A percentile compares a stretch with the other conserved stretches of the same genome.
phyloP scores from a whole-genome alignment of 371 early-diverging fungal genomes.

The Choanephora cucurbitarum region DNA sequence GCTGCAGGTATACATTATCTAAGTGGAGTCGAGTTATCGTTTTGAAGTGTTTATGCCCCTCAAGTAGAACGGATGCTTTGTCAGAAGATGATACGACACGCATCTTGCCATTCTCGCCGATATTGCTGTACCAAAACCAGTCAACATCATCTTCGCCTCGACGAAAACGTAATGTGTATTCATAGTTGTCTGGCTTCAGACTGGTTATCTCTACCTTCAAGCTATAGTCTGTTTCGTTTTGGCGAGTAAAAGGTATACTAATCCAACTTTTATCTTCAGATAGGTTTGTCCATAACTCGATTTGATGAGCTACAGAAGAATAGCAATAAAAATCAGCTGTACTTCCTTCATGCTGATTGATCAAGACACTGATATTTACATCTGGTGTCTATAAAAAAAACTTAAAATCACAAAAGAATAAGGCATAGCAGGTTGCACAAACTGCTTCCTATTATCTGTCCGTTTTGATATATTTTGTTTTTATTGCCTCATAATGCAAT shows the following conservation, averaged over 20 bases:
- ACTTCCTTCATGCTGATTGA: too few relatives aligned
- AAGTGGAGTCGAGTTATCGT: neutral
- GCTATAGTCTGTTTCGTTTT: neutral
- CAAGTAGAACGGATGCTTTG: neutral
- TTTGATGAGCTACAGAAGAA: too few relatives aligned
- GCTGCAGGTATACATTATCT: conserved; percentile 3
- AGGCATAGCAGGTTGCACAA: too few relatives aligned
- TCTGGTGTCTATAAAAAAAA: too few relatives aligned
- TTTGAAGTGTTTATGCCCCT: neutral
- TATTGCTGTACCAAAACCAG: conserved; percentile 24
- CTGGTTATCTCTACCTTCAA: neutral
- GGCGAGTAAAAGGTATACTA: conserved; percentile 6
- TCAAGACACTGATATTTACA: too few relatives aligned
- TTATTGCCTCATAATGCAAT: too few relatives aligned
- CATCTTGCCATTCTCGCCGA: conserved; percentile 13
- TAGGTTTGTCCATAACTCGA: conserved; percentile 28
- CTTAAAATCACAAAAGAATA: too few relatives aligned
- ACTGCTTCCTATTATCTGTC: too few relatives aligned
- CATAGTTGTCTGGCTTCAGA: conserved; percentile 4
- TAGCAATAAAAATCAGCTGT: too few relatives aligned
- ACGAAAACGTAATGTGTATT: conserved; percentile 18
- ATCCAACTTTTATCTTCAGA: conserved; percentile 7
- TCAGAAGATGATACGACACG: neutral
- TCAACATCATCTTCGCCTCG: neutral
- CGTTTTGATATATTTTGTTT: too few relatives aligned